phyloP scores from a whole-genome alignment of 2,329 filamentous ascomycete species.

The Botrytis fabae region DNA sequence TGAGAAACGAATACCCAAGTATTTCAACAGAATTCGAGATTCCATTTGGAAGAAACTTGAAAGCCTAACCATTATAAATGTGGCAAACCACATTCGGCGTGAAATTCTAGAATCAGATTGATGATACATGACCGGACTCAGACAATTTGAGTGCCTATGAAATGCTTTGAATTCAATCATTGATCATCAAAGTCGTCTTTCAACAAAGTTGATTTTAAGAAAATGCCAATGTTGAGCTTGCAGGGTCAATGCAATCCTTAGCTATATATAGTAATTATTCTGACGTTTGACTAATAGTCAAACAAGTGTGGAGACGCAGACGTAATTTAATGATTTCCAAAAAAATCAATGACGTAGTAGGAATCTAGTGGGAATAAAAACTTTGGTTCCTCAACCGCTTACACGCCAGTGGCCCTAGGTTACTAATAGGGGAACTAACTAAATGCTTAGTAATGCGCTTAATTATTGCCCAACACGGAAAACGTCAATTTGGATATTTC shows the following conservation, averaged over 20 bases:
- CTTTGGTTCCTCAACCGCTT: neutral
- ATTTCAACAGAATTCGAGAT: too few species aligned
- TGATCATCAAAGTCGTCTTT: neutral
- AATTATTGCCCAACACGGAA: neutral
- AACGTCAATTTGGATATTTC: neutral
- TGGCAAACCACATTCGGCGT: neutral
- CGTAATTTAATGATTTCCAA: neutral
- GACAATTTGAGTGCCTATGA: neutral
- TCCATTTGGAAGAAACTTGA: too few species aligned
- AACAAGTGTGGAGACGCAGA: neutral
- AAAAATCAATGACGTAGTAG: neutral
- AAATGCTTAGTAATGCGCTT: too few species aligned
- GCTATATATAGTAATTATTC: neutral
- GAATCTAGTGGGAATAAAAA: too few species aligned
- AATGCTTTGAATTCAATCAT: neutral
- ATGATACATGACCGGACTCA: too few species aligned
- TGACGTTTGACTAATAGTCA: neutral
- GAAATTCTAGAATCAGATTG: too few species aligned
- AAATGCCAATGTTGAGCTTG: neutral
- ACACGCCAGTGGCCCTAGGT: neutral
- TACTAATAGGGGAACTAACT: neutral
- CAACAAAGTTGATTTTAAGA: neutral
- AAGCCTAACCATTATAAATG: neutral
- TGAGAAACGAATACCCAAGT: too few species aligned
- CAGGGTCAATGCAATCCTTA: neutral